Evolutionary conservation across 306 rosid genomes (phyloP).

Genomic region (Glycyrrhiza uralensis): DNA sequence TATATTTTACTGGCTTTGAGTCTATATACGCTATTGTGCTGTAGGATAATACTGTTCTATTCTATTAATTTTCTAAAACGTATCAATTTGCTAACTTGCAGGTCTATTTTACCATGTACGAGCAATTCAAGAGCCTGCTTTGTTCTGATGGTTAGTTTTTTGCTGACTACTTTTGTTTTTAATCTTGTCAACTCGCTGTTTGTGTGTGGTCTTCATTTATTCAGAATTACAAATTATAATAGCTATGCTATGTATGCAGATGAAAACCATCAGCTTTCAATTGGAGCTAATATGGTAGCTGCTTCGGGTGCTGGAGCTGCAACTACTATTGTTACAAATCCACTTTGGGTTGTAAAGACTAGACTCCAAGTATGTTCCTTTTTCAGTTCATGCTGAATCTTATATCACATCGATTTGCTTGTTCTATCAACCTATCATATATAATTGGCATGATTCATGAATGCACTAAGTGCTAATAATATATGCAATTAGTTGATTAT

Average conservation of each 20-base stretch:
- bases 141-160: conserved; percentile 53
- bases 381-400: conserved; percentile 12
- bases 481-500: not conserved
- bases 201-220: not conserved
- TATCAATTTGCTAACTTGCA: conserved; percentile 25
- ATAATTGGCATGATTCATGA: conserved; percentile 5
- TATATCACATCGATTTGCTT: not conserved
- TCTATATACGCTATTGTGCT: not conserved
- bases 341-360: conserved; percentile 95
- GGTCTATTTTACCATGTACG: conserved; percentile 71
- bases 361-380: conserved; percentile 70
- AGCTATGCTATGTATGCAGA: conserved; percentile 46
- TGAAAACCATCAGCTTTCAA: conserved; percentile 56
- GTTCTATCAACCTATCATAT: not conserved
- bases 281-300: conserved; percentile 84
- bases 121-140: conserved; percentile 59
- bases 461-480: not conserved
- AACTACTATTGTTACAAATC: conserved; percentile 73
- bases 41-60: not conserved
- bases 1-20: not conserved
- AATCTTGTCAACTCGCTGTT: conserved; percentile 17
- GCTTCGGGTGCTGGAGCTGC: conserved; percentile 94
- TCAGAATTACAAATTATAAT: conserved; percentile 10
- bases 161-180: not conserved
- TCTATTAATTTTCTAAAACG: not conserved